Evolutionary conservation across 345 rosid species (phyloP).

Genomic region (Citropsis articulata): DNA sequence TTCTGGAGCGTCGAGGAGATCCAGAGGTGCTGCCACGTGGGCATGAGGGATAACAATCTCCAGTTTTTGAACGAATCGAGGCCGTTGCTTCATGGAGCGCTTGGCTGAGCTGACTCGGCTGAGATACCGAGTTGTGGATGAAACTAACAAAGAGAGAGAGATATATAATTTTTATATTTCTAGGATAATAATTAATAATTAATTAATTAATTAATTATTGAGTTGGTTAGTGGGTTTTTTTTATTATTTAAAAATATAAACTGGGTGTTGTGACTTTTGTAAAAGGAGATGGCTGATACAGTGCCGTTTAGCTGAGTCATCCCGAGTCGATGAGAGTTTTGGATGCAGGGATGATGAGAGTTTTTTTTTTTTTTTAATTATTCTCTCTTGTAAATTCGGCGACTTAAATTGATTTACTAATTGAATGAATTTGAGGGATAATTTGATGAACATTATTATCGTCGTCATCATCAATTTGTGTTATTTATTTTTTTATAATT

Average conservation of each 20-base stretch:
- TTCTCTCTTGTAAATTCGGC: constrained; percentile 32
- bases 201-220: not conserved
- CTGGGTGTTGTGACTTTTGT: not conserved
- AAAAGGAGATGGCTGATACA: constrained; percentile 35
- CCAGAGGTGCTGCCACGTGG: constrained; percentile 55
- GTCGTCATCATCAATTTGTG: too few relatives aligned
- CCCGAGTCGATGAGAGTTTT: constrained; percentile 23
- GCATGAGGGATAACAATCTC: constrained; percentile 21
- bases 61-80: constrained; percentile 44
- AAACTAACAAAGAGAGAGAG: not conserved
- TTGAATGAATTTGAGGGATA: constrained; percentile 14
- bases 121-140: constrained; percentile 14
- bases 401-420: constrained; percentile 21
- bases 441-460: not conserved
- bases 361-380: not conserved
- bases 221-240: not conserved
- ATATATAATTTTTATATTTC: not conserved
- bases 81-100: constrained; percentile 52
- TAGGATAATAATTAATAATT: not conserved
- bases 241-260: not conserved
- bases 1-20: constrained; percentile 40
- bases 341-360: not conserved
- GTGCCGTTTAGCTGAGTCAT: constrained; percentile 34
- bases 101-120: constrained; percentile 20
- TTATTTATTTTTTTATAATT: too few relatives aligned